Percentiles rank a stretch among this genome's conserved stretches.
phyloP scores from a whole-genome alignment of 768 basidiomycete species.

The Chlorophyllum brunneum region DNA sequence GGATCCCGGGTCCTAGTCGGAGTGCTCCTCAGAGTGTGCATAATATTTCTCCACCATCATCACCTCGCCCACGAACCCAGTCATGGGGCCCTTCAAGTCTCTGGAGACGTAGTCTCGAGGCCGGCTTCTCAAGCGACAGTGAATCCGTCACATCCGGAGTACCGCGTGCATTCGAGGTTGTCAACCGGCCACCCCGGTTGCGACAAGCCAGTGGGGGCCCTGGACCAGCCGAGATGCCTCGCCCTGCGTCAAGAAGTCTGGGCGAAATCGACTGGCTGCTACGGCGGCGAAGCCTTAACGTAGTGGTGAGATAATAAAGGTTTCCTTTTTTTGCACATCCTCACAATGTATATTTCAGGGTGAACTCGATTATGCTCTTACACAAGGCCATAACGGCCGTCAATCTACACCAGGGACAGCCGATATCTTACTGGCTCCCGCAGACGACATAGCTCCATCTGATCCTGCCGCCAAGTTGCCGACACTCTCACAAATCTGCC shows the following conservation, averaged over 20 bases:
- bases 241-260: conserved; percentile 48
- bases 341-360: conserved; percentile 37
- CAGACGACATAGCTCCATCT: conserved; percentile 27
- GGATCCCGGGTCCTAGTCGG: conserved; percentile 21
- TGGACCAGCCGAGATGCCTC: conserved; percentile 21
- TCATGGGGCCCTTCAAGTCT: conserved; percentile 46
- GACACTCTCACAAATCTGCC: conserved; percentile 16
- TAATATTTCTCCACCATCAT: conserved; percentile 37
- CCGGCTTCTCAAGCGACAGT: conserved; percentile 39
- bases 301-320: conserved; percentile 48
- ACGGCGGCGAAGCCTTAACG: conserved; percentile 65
- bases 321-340: conserved; percentile 5
- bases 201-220: conserved; percentile 26
- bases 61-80: conserved; percentile 41
- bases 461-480: conserved; percentile 8
- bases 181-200: conserved; percentile 42
- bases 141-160: conserved; percentile 42
- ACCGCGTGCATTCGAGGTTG: conserved; percentile 45
- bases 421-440: conserved; percentile 30
- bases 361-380: conserved; percentile 69
- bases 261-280: conserved; percentile 79
- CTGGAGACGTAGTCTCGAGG: conserved; percentile 40
- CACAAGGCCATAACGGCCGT: conserved; percentile 49
- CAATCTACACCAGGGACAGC: conserved; percentile 35
- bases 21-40: conserved; percentile 34